A percentile compares a stretch with the other conserved stretches of the same genome.
These are phyloP conservation scores for Hypoxylon trugodes DNA, from an alignment of 495 filamentous ascomycete species.

Conservation along the genomic window DNA sequence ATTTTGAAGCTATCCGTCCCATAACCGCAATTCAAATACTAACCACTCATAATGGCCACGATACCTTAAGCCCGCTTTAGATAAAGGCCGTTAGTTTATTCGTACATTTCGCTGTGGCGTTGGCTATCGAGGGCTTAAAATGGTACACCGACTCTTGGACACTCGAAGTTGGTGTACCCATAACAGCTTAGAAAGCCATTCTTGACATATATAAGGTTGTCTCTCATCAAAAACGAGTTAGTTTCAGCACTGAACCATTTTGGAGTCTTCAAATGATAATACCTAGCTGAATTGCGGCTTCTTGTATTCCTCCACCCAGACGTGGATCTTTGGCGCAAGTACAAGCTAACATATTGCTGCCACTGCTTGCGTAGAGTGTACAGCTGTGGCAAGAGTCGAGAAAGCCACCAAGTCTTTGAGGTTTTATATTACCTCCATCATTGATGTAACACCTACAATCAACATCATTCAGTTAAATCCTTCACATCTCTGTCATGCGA, in stretches of 20 bases:
- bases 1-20: too few relatives aligned
- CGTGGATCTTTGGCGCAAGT: neutral
- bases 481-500: neutral
- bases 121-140: neutral
- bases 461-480: neutral
- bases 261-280: neutral
- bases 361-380: neutral
- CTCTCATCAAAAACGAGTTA: slow-evolving; percentile 3
- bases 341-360: slow-evolving; percentile 6
- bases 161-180: slow-evolving; percentile 26
- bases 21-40: too few relatives aligned
- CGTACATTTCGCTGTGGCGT: neutral
- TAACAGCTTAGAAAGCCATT: slow-evolving; percentile 27
- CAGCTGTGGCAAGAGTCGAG: slow-evolving; percentile 3
- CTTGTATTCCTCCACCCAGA: slow-evolving; percentile 1
- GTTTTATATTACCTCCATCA: slow-evolving; percentile 1
- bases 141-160: neutral
- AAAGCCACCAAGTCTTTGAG: slow-evolving; percentile 6
- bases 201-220: slow-evolving; percentile 12
- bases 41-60: too few relatives aligned
- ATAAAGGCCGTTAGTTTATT: neutral
- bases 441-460: slow-evolving; percentile 20
- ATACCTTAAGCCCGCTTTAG: too few relatives aligned
- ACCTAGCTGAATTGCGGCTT: slow-evolving; percentile 14
- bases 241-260: neutral